Base-by-base conservation (phyloP, 768 basidiomycete species). In the Pisolithus orientalis region DNA sequence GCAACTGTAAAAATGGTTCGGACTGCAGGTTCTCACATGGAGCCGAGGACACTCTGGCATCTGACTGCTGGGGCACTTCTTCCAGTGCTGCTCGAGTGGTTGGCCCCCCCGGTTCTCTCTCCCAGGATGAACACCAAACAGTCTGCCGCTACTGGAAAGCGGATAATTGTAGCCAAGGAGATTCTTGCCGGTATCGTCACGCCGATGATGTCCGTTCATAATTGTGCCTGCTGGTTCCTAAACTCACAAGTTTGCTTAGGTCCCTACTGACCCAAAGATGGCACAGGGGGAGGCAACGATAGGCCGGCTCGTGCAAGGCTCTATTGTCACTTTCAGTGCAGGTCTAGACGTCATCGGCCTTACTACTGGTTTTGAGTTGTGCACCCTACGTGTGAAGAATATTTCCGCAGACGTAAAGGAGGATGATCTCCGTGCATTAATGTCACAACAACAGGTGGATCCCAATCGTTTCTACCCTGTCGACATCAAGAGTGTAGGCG, bases 331-430 rank as follows among this genome's bases (percentile, higher is more conserved):
- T 3, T 81, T 70, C 39, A 69, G 70, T 28, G 74, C 79, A 1
- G 82, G 82, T 5, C 60, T 79, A 38, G 65, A 72, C 17, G 65
- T 84, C 38, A 64, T 64, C 39, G 60, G 67, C 31, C 54, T 80
- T 31, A 61, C 79, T 28, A 67, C 75, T 13, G 80, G 78, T 5
- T 82, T 80, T 55, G 78, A 84, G 39, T 72, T 76, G 6, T 78
- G 76, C 58, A 69, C 69, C 10, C 60, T 84, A 25, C 72, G 62
- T 1, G 64, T 84, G 44, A 69, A 65, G 47, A 75, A 75, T 51
- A 66, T 84, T 27, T 77, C 80, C 0, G 42, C 52, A n/a, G 64
- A 76, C 34, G 69, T 70, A 3, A 72, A 63, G 42, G 61, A 60
- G 4, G 55, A 63, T 3, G 78, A 82, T 42, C 62, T 83, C 14